Conservation (phyloP, 2,329 filamentous ascomycete genomes). For the Polytolypa hystricis region DNA sequence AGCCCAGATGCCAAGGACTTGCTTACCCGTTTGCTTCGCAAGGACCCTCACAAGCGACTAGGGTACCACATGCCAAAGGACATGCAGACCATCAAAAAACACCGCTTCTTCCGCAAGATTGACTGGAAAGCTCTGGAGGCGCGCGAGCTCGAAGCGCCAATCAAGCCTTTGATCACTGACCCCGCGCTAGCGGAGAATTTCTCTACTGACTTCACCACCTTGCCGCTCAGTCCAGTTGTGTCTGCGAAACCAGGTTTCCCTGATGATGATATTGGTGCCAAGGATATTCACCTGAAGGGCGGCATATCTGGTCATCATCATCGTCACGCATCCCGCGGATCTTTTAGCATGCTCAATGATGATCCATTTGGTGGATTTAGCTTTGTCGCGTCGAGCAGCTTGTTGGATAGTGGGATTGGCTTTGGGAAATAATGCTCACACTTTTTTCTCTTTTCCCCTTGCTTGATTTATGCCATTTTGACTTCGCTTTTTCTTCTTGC, state of each 20-base stretch:
- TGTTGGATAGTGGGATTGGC: slow-evolving; percentile 31
- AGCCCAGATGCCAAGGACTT: slow-evolving; percentile 88
- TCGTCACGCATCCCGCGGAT: too few relatives aligned
- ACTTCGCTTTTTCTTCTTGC: not conserved
- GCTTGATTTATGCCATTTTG: too few relatives aligned
- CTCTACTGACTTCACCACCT: slow-evolving; percentile 75
- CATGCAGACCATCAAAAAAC: slow-evolving; percentile 70
- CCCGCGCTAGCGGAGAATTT: slow-evolving; percentile 97
- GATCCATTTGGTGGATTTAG: slow-evolving; percentile 40
- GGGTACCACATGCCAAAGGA: slow-evolving; percentile 86
- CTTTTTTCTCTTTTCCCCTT: too few relatives aligned
- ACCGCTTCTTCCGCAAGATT: slow-evolving; percentile 94
- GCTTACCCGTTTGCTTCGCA: slow-evolving; percentile 76
- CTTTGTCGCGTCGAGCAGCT: slow-evolving; percentile 37
- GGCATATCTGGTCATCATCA: slow-evolving; percentile 1
- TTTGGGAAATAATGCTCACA: slow-evolving; percentile 8
- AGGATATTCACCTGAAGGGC: not conserved
- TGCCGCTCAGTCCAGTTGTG: slow-evolving; percentile 66
- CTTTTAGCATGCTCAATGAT: slow-evolving; percentile 12
- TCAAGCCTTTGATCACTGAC: slow-evolving; percentile 87
- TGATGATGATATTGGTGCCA: slow-evolving; percentile 15
- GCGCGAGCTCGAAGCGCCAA: slow-evolving; percentile 76
- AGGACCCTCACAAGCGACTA: slow-evolving; percentile 82
- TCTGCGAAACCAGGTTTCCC: slow-evolving; percentile 21
- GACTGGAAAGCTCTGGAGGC: slow-evolving; percentile 82